These are phyloP conservation scores for Talaromyces funiculosus DNA, from an alignment of 2,329 filamentous ascomycete genomes.

Conservation along the genomic window DNA sequence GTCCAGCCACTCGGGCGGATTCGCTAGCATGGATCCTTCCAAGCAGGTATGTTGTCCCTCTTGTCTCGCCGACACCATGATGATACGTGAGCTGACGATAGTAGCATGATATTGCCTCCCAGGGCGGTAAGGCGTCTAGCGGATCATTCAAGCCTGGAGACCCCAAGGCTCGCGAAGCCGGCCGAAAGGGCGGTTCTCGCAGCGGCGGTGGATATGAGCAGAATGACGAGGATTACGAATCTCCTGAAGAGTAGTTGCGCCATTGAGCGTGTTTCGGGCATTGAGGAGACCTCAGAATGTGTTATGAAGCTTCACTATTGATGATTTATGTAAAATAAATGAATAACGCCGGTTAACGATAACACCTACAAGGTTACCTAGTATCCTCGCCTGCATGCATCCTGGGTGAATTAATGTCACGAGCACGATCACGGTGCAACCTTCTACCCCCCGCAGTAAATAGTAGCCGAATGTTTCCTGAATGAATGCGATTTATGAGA, in stretches of 20 bases:
- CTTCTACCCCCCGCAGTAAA: no score
- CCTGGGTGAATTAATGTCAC: no score
- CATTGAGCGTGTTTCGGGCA: background rate
- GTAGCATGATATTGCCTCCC: slow-evolving; percentile 17
- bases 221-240: background rate
- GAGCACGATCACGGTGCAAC: no score
- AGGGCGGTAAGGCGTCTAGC: slow-evolving; percentile 11
- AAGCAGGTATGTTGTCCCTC: slow-evolving; percentile 5
- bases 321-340: no score
- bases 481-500: no score
- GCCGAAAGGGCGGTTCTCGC: slow-evolving; percentile 15
- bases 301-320: background rate
- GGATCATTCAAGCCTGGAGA: slow-evolving; percentile 19
- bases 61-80: no score
- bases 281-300: background rate
- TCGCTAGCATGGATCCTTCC: slow-evolving; percentile 24
- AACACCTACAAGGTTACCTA: no score
- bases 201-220: background rate
- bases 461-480: no score
- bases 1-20: slow-evolving; percentile 33
- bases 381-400: no score
- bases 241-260: background rate
- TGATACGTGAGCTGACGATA: no score
- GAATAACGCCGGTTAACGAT: no score
- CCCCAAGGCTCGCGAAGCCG: slow-evolving; percentile 15